phyloP scores from a whole-genome alignment of 495 filamentous ascomycete species.

The Collariella sp. region DNA sequence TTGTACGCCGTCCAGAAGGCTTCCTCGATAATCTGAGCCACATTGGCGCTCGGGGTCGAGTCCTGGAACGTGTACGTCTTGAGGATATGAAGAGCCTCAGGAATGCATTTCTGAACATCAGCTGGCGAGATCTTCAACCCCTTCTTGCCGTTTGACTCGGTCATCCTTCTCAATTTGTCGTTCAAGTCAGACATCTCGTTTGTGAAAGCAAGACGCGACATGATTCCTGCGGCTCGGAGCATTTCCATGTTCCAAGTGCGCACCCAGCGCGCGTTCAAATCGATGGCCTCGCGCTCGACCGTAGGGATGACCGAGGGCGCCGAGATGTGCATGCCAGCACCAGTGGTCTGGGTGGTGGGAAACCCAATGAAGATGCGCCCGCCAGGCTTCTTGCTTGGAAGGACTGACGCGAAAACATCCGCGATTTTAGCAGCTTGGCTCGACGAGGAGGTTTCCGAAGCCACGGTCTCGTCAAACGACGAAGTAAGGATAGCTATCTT shows the following conservation, averaged over 20 bases:
- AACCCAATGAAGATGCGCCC: conserved; percentile 96
- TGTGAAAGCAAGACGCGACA: conserved; percentile 76
- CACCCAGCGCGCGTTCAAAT: conserved; percentile 90
- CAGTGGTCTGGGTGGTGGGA: conserved; percentile 93
- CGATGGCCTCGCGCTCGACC: conserved; percentile 95
- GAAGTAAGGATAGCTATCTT: conserved; percentile 81
- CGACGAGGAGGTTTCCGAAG: conserved; percentile 43
- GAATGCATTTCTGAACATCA: conserved; percentile 57
- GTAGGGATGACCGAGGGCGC: conserved; percentile 96
- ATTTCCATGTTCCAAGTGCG: conserved; percentile 95
- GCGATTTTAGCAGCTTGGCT: conserved; percentile 46
- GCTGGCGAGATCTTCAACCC: conserved; percentile 37
- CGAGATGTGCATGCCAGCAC: conserved; percentile 91
- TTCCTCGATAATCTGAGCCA: conserved; percentile 79
- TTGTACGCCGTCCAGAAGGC: conserved; percentile 90
- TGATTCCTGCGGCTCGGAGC: conserved; percentile 81
- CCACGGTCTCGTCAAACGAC: conserved; percentile 73
- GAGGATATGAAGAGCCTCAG: conserved; percentile 68
- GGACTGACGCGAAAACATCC: conserved; percentile 81
- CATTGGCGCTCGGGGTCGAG: conserved; percentile 74
- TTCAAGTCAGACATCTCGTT: conserved; percentile 76
- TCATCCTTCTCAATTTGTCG: conserved; percentile 40
- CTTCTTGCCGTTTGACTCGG: conserved; percentile 40
- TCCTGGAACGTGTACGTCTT: conserved; percentile 77
- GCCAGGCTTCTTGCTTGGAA: conserved; percentile 67